A percentile compares a stretch with the other conserved stretches of the same genome.
These are phyloP conservation scores for Flaveria linearis DNA, from an alignment of 129 eudicot genomes.

Conservation along the genomic window DNA sequence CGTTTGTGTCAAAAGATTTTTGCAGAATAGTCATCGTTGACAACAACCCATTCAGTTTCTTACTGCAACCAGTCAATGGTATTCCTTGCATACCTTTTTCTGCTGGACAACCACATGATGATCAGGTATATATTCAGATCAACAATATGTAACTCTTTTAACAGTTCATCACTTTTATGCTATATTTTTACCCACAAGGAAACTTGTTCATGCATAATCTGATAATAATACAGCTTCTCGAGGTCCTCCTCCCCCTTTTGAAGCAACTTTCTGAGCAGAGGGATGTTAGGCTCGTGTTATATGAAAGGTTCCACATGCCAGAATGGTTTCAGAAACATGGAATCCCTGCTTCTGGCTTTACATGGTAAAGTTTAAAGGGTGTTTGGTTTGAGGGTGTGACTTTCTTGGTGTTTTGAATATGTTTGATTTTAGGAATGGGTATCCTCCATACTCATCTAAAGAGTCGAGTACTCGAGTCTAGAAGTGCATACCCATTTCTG, in stretches of 20 bases:
- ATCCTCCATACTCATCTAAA: not conserved
- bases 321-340: slow-evolving; percentile 99
- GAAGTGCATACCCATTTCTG: not conserved
- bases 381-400: slow-evolving; percentile 18
- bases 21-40: slow-evolving; percentile 81
- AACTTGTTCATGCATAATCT: slow-evolving; percentile 12
- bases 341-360: slow-evolving; percentile 58
- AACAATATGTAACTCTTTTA: not conserved
- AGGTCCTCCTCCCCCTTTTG: slow-evolving; percentile 88
- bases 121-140: slow-evolving; percentile 55
- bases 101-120: slow-evolving; percentile 94
- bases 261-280: slow-evolving; percentile 84
- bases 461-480: not conserved
- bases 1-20: slow-evolving; percentile 73
- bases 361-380: slow-evolving; percentile 27
- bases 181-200: not conserved
- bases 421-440: not conserved
- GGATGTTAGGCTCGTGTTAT: slow-evolving; percentile 79
- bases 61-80: slow-evolving; percentile 92
- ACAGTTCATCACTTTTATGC: not conserved
- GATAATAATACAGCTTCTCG: slow-evolving; percentile 60
- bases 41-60: slow-evolving; percentile 98
- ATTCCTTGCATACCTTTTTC: slow-evolving; percentile 96
- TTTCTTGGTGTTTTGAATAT: not conserved
- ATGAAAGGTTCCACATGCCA: slow-evolving; percentile 86